phyloP scores from a whole-genome alignment of 1,284 basidiomycete species.

The Singerocomus rubriflavus region DNA sequence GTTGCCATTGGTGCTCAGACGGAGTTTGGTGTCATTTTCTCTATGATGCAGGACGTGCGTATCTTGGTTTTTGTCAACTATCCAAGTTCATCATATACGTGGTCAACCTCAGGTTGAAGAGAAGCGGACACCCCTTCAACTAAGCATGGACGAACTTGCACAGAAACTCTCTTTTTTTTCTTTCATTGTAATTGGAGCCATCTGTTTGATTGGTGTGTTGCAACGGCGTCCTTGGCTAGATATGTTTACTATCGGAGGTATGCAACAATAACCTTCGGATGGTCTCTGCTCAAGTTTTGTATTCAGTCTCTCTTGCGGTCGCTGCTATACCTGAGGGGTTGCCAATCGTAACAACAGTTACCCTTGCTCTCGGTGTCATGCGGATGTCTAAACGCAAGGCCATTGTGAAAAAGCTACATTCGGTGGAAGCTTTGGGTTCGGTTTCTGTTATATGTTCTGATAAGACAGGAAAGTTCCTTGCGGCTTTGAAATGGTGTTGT shows the following conservation, averaged over 20 bases:
- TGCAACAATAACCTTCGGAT: slow-evolving; percentile 20
- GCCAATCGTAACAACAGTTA: slow-evolving; percentile 97
- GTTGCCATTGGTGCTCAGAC: slow-evolving; percentile 88
- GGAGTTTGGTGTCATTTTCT: slow-evolving; percentile 96
- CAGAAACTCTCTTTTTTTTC: slow-evolving; percentile 88
- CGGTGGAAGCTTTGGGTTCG: slow-evolving; percentile 91
- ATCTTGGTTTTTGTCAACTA: not conserved
- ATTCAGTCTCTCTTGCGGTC: slow-evolving; percentile 88
- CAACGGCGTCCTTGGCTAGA: slow-evolving; percentile 92
- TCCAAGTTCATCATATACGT: not conserved
- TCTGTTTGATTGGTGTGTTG: slow-evolving; percentile 86
- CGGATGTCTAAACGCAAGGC: slow-evolving; percentile 94
- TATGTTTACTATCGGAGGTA: slow-evolving; percentile 98
- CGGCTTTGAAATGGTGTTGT: not conserved
- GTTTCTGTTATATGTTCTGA: slow-evolving; percentile 97
- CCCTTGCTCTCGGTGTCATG: slow-evolving; percentile 90
- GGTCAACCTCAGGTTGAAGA: slow-evolving; percentile 71
- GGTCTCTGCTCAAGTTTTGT: slow-evolving; percentile 7
- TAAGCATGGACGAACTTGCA: slow-evolving; percentile 96
- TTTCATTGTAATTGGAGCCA: slow-evolving; percentile 90
- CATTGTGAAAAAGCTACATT: slow-evolving; percentile 95
- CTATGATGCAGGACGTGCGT: slow-evolving; percentile 95
- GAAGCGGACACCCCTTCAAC: slow-evolving; percentile 88
- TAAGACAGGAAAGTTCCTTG: slow-evolving; percentile 72
- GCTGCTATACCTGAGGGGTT: slow-evolving; percentile 97